Base-by-base conservation (phyloP, 805 yeast species). In the Clavispora vitiphila region DNA sequence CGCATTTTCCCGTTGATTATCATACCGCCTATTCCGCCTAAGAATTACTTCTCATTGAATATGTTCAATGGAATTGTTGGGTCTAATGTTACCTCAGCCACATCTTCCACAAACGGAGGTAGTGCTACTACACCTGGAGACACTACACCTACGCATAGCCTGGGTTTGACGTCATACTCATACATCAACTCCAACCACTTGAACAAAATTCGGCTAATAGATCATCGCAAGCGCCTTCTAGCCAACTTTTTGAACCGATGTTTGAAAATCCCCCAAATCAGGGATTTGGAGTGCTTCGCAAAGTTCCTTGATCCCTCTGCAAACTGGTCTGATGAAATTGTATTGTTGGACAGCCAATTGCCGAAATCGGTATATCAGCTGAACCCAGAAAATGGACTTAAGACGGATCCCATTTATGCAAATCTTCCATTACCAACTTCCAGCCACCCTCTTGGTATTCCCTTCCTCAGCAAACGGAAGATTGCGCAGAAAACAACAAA, bases 21-120 rank as follows among this genome's bases (percentile, higher is more conserved):
- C 3, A 78, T 93, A 5, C 99, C 99, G 6, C 97, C 98, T 1
- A 91, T 93, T 8, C 99, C 99, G 0, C 71, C 72, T 0, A 70
- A 70, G 44, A 68, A 69, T 46, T 69, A 68, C 49, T 49, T 65
- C 32, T 62, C 66, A 34, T 59, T 67, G 27, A 56, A 57, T 5
- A 46, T 62, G 30, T 51, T 68, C 34, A 65, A 63, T 40, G 71
- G 69, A 2, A 47, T 66, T 8, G 68, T 64, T 2, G 54, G 54
- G 5, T 32, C 52, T 4, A 35, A 40, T 6, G 27, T 42, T 1
- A 25, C 43, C 14, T 20, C 43, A 12, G 12, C 35, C 10, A 18
- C 25, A 16, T 26, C 25, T 2, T 8, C 26, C 11, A 15, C 37
- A 11, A 21, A 29, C 15, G 21, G 20, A 7, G 39, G 29, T 6